phyloP scores from a whole-genome alignment of 1,284 basidiomycete genomes.

The Apiotrichum veenhuisii region DNA sequence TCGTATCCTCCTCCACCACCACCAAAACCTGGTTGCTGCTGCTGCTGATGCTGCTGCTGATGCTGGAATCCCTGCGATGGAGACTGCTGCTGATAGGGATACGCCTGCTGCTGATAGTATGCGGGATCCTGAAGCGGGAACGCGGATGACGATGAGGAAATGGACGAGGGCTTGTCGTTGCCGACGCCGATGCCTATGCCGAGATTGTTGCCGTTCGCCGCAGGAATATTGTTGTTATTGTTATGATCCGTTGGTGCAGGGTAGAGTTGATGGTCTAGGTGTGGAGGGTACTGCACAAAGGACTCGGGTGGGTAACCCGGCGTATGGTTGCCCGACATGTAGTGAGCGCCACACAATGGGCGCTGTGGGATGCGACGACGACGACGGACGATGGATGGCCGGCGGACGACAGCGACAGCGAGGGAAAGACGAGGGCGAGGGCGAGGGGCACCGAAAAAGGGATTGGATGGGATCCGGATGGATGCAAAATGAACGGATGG shows the following conservation, averaged over 20 bases:
- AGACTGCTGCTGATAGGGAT: neutral
- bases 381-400: neutral
- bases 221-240: too few relatives aligned
- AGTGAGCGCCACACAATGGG: neutral
- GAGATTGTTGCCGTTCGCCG: too few relatives aligned
- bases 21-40: too few relatives aligned
- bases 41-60: neutral
- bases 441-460: too few relatives aligned
- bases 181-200: too few relatives aligned
- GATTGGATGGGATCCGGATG: too few relatives aligned
- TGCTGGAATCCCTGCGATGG: neutral
- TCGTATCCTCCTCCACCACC: neutral
- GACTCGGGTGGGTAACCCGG: conserved; percentile 7
- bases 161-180: too few relatives aligned
- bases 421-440: too few relatives aligned
- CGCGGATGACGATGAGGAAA: too few relatives aligned
- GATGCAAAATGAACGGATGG: too few relatives aligned
- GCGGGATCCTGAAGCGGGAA: too few relatives aligned
- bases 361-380: neutral
- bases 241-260: too few relatives aligned
- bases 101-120: neutral
- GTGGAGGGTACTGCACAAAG: neutral
- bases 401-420: neutral
- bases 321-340: neutral
- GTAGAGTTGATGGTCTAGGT: neutral